Evolutionary conservation across 225 moss, liverwort and hornwort species (phyloP), one percentile per base, ranked within the genome.

Genomic region (Climacium dendroides): DNA sequence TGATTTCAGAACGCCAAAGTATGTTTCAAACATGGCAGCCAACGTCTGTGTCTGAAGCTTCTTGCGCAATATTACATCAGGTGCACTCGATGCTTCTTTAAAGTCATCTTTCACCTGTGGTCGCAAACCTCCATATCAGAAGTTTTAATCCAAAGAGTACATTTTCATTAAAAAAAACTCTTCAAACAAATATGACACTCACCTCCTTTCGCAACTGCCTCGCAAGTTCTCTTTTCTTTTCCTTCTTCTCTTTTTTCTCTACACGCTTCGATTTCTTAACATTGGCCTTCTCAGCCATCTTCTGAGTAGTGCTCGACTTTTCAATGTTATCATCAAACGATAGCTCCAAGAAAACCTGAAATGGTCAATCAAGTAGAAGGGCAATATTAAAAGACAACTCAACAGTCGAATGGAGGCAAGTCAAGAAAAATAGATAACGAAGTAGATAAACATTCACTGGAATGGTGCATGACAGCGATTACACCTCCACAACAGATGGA

Each of bases 171-270:
- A 81, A 39, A 63, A 37, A 72, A 35, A 45, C 45, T 48, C 32
- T 43, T 30, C 41, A 39, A 71, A 84, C 71, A 70, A 30, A 19
- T 5, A 15, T 52, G 70, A 61, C 58, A 81, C 67, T 89, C 87
- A 98, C 98, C 94, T 96, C 96, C 88, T 99, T 99, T 86, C 97
- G 95, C 90, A 99, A 87, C 89, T 96, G 93, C 81, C 91, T 94
- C 34, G 99, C 97, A 87, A 99, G 96, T 90, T 96, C 95, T 64
- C 88, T 92, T 93, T 97, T 97, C 90, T 97, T 97, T 45, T 92
- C 93, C 77, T 93, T 97, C 78, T 96, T 97, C 80, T 94, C 99
- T 74, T 95, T 96, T 89, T 96, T 96, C 89, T 95, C 95, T 85
- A 93, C 92, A 84, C 94, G 93, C 80, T 95, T 97, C 61, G 95